Percentiles rank a stretch among this genome's conserved stretches.
Evolutionary conservation across 2,329 filamentous ascomycete species (phyloP).

Genomic region (Cytospora paraplurivora): DNA sequence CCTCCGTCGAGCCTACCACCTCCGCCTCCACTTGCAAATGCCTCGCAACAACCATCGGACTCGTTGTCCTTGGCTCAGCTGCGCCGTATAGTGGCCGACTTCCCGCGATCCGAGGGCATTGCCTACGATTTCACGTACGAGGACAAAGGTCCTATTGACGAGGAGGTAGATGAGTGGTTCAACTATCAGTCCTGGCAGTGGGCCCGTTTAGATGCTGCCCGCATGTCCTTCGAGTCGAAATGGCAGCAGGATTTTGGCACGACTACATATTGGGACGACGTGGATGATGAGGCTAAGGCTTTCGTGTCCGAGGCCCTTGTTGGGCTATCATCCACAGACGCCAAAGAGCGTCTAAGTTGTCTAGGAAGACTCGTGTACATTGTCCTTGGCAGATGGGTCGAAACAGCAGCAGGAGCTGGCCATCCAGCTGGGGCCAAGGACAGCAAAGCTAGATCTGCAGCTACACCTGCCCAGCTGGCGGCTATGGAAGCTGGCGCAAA

Average conservation of each 20-base stretch:
- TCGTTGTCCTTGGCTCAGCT: constrained; percentile 77
- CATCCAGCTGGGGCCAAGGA: constrained; percentile 41
- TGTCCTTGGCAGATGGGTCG: constrained; percentile 69
- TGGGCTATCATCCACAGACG: constrained; percentile 45
- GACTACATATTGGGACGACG: constrained; percentile 66
- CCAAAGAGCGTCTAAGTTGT: constrained; percentile 52
- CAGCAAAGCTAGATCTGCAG: constrained; percentile 50
- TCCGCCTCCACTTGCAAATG: constrained; percentile 30
- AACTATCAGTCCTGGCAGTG: constrained; percentile 86
- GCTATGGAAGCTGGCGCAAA: constrained; percentile 59
- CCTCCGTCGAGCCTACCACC: constrained; percentile 33
- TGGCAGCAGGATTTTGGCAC: constrained; percentile 61
- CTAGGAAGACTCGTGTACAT: constrained; percentile 63
- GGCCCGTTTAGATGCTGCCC: constrained; percentile 73
- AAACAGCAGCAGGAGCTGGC: constrained; percentile 58
- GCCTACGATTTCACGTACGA: constrained; percentile 86
- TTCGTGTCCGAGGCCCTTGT: constrained; percentile 61
- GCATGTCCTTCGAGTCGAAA: constrained; percentile 74
- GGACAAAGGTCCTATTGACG: constrained; percentile 72
- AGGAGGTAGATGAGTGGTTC: constrained; percentile 98
- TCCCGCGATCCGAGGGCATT: constrained; percentile 67
- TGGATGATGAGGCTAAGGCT: constrained; percentile 55
- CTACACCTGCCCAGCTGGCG: constrained; percentile 58
- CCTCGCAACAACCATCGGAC: constrained; percentile 52
- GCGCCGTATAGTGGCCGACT: constrained; percentile 71